Conservation (phyloP, 2,329 filamentous ascomycete species). For the Paecilomyces formosus region DNA sequence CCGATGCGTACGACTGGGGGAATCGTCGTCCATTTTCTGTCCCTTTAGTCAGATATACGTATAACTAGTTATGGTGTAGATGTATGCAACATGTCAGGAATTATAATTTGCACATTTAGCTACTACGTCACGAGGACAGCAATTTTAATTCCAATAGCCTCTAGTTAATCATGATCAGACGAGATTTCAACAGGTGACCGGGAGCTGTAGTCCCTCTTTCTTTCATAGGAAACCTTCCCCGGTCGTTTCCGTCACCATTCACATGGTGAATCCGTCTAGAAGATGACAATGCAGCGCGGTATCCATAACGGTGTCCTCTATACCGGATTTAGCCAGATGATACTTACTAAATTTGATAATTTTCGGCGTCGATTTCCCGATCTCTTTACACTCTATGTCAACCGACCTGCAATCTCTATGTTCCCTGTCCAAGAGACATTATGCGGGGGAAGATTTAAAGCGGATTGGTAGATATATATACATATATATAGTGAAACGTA, state of each 20-base stretch:
- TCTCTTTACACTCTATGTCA: neutral
- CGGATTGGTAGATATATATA: neutral
- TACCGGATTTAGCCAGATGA: neutral
- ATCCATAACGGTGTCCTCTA: neutral
- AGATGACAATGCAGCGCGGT: neutral
- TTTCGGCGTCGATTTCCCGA: neutral
- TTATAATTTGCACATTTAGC: neutral
- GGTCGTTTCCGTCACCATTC: neutral
- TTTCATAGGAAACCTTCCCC: neutral
- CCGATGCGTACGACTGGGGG: neutral
- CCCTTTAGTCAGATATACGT: neutral
- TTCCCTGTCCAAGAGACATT: neutral
- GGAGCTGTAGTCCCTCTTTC: neutral
- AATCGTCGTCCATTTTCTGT: neutral
- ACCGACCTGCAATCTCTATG: neutral
- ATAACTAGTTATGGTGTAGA: neutral
- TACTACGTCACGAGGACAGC: neutral
- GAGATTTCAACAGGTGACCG: neutral
- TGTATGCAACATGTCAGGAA: neutral
- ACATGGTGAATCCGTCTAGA: neutral
- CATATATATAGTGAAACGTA: neutral
- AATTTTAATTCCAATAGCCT: neutral
- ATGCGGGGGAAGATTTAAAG: neutral
- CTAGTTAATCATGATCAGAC: neutral
- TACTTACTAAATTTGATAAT: neutral